These are phyloP conservation scores for Rehmannia glutinosa DNA, from an alignment of 257 asterid genomes.

Conservation along the genomic window DNA sequence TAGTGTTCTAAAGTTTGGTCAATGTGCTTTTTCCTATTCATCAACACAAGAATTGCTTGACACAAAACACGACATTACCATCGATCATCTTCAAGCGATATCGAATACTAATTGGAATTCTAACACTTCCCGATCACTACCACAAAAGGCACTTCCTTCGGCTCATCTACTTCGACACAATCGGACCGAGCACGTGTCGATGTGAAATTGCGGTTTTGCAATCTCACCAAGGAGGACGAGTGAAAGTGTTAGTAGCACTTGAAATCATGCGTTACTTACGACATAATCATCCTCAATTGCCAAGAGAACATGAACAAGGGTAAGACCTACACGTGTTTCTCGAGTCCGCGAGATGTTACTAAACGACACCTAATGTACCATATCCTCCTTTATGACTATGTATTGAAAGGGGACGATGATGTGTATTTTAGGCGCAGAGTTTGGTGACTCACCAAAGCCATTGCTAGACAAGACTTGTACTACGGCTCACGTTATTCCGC, in stretches of 20 bases:
- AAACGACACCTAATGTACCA: conserved; percentile 19
- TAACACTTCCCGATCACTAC: conserved; percentile 89
- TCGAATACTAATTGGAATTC: conserved; percentile 68
- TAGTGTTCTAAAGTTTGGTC: conserved; percentile 40
- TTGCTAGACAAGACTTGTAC: conserved; percentile 64
- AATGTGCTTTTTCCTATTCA: conserved; percentile 40
- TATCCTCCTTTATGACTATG: conserved; percentile 81
- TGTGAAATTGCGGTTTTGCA: conserved; percentile 80
- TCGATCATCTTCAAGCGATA: conserved; percentile 25
- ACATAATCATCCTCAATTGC: conserved; percentile 78
- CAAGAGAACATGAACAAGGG: conserved; percentile 88
- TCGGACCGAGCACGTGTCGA: conserved; percentile 55
- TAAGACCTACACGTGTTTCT: conserved; percentile 72
- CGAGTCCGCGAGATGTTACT: conserved; percentile 58
- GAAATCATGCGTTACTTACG: conserved; percentile 84
- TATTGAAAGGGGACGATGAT: conserved; percentile 89
- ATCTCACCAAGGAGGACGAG: conserved; percentile 92
- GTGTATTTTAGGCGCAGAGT: conserved; percentile 57
- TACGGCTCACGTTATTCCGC: conserved; percentile 86
- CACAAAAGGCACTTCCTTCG: conserved; percentile 84
- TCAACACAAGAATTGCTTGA: not conserved
- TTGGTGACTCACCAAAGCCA: conserved; percentile 52
- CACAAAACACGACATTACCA: not conserved
- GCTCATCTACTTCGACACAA: conserved; percentile 77
- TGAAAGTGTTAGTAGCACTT: conserved; percentile 60